A percentile compares a stretch with the other conserved stretches of the same genome.
Conservation (phyloP, 140 eudicot species). For the Stevia rebaudiana region DNA sequence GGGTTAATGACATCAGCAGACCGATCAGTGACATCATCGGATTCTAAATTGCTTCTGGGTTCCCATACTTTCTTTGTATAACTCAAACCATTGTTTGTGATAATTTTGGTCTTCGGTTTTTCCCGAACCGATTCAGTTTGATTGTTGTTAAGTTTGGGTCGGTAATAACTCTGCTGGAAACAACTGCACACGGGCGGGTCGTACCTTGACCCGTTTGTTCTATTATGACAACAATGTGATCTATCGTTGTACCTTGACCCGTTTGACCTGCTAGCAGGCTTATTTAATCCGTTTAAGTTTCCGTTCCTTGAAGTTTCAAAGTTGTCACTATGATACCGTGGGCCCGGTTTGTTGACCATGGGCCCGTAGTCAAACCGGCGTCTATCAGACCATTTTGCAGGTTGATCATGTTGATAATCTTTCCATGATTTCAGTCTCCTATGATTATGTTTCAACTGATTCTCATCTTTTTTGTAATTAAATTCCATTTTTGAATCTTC, state of each 20-base stretch:
- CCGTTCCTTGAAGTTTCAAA: constrained; percentile 40
- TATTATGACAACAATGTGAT: constrained; percentile 37
- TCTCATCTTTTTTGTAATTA: constrained; percentile 34
- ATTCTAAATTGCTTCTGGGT: constrained; percentile 61
- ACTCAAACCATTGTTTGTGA: constrained; percentile 14
- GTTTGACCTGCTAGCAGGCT: constrained; percentile 51
- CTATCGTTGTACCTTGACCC: constrained; percentile 50
- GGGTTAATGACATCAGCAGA: constrained; percentile 37
- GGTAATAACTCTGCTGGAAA: constrained; percentile 48
- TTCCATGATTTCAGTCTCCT: constrained; percentile 47
- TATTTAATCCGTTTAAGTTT: constrained; percentile 40
- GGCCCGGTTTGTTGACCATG: constrained; percentile 41
- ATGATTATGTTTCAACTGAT: constrained; percentile 37
- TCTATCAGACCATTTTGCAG: constrained; percentile 53
- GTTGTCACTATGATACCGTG: constrained; percentile 44
- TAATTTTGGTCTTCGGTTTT: constrained; percentile 41
- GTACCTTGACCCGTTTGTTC: constrained; percentile 37
- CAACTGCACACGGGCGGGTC: constrained; percentile 47
- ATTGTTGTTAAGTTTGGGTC: constrained; percentile 38
- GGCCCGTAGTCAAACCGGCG: constrained; percentile 48
- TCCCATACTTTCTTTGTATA: constrained; percentile 81
- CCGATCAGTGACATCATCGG: constrained; percentile 46
- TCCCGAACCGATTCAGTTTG: constrained; percentile 45
- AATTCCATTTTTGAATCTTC: constrained; percentile 39
- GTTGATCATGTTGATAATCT: constrained; percentile 34